A percentile compares a stretch with the other conserved stretches of the same genome.
These are phyloP conservation scores for Globisporangium takayamanum DNA, from an alignment of 352 stramenopile species.

Conservation along the genomic window DNA sequence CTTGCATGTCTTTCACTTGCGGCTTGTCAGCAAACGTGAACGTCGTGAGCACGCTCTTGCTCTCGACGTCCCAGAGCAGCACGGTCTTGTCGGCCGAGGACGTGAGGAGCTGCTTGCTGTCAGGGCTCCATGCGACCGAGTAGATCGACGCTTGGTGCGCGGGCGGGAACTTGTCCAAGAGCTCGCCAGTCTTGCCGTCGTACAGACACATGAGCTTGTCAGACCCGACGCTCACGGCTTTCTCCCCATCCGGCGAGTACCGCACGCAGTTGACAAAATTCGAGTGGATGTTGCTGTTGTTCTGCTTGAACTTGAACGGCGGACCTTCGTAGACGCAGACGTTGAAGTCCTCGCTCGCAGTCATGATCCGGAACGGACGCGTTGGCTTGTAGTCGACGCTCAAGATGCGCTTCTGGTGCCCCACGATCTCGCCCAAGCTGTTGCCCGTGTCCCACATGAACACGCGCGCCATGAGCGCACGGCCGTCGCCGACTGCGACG, in stretches of 20 bases:
- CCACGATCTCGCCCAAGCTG: constrained; percentile 91
- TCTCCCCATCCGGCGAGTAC: constrained; percentile 89
- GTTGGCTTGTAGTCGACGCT: constrained; percentile 91
- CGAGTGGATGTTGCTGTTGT: constrained; percentile 89
- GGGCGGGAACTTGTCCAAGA: constrained; percentile 73
- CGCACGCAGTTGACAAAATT: constrained; percentile 96
- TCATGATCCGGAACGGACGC: constrained; percentile 94
- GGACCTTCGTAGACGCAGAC: constrained; percentile 93
- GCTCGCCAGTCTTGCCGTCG: constrained; percentile 88
- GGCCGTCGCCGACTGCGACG: constrained; percentile 83
- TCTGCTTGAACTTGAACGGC: constrained; percentile 95
- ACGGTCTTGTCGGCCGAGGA: constrained; percentile 96
- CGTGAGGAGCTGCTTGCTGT: constrained; percentile 90
- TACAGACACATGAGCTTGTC: constrained; percentile 95
- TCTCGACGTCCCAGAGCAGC: constrained; percentile 87
- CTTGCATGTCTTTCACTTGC: constrained; percentile 82
- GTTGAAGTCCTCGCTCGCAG: constrained; percentile 93
- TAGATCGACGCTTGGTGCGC: constrained; percentile 94
- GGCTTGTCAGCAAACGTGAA: constrained; percentile 73
- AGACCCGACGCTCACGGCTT: constrained; percentile 89
- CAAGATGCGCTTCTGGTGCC: constrained; percentile 91
- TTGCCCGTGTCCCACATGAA: constrained; percentile 98
- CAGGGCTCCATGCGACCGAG: constrained; percentile 88
- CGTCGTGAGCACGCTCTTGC: constrained; percentile 60
- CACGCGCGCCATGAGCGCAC: constrained; percentile 67